Base-by-base conservation (phyloP, 805 yeast species). In the Ogataea nitratoaversa region DNA sequence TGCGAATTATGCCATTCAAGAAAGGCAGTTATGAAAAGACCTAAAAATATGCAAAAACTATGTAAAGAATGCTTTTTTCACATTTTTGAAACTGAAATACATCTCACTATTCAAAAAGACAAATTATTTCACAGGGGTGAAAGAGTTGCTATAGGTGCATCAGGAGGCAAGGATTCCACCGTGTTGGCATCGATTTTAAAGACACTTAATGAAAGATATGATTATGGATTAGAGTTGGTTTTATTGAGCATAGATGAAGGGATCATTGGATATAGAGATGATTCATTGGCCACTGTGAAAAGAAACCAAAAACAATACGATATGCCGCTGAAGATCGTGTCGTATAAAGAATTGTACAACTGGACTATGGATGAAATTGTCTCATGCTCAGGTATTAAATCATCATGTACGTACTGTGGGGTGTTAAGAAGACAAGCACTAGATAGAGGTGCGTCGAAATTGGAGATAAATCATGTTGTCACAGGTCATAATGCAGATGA, bases 331-430 rank as follows among this genome's bases (percentile, higher is more conserved):
- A 67, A 64, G 39, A 65, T 66, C 19, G 63, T 93, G 5, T 84
- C 95, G 12, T 93, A 93, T 54, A 79, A 79, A 48, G 96, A 90
- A 23, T 68, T 93, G 12, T 93, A 93, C 60, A 82, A 90, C 55
- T 93, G 99, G 99, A 87, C 95, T 11, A 93, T 93, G 99, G 99
- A 93, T 67, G 95, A 88, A 54, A 88, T 93, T 37, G 99, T 93
- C 1, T 80, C 90, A 1, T 86, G 93, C 59, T 93, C 96, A 1
- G 98, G 98, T 6, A 82, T 86, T 28, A 73, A 95, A 59, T 88
- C 88, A 51, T 86, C 95, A 58, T 93, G 99, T 64, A 93, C 99
- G 0, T 93, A 93, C 58, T 93, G 99, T 68, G 99, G 99, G 36
- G 99, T 93, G 6, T 78, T 93, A 41, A 72, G 99, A 63, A 75